phyloP scores from a whole-genome alignment of 2,329 filamentous ascomycete species.

The Coleophoma eucalyptorum region DNA sequence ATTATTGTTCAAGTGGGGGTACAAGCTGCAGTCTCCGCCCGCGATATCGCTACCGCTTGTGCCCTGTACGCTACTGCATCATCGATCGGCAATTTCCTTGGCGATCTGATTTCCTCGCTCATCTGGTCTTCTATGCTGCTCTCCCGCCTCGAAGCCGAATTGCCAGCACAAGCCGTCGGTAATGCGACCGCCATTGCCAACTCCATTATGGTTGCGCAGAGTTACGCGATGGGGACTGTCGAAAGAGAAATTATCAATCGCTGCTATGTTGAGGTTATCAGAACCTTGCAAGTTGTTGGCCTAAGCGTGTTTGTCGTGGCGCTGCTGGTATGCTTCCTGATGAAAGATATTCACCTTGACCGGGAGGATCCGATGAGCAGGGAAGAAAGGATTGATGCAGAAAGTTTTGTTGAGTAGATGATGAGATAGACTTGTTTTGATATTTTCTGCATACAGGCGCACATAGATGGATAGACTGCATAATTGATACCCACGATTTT shows the following conservation, averaged over 20 bases:
- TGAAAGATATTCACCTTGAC: slow-evolving; percentile 3
- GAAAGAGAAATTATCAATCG: not conserved
- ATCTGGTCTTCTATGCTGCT: not conserved
- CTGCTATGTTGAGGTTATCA: slow-evolving; percentile 1
- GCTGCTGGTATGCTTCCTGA: not conserved
- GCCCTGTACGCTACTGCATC: slow-evolving; percentile 1
- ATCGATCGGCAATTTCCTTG: slow-evolving; percentile 3
- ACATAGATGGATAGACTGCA: too few relatives aligned
- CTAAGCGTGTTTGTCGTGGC: not conserved
- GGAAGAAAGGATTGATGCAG: not conserved
- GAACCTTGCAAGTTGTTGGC: not conserved
- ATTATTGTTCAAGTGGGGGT: slow-evolving; percentile 1
- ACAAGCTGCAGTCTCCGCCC: not conserved
- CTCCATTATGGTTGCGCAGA: slow-evolving; percentile 3
- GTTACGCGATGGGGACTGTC: not conserved
- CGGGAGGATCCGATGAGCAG: not conserved
- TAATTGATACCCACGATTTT: too few relatives aligned
- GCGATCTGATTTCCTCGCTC: slow-evolving; percentile 1
- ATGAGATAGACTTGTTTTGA: too few relatives aligned
- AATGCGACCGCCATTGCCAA: slow-evolving; percentile 2
- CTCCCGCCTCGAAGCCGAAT: not conserved
- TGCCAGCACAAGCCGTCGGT: not conserved
- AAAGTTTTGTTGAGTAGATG: too few relatives aligned
- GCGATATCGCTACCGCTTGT: slow-evolving; percentile 1
- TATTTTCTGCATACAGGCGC: too few relatives aligned